Evolutionary conservation across 163 green algal species (phyloP).

Genomic region (Coccomyxa subellipsoidea): DNA sequence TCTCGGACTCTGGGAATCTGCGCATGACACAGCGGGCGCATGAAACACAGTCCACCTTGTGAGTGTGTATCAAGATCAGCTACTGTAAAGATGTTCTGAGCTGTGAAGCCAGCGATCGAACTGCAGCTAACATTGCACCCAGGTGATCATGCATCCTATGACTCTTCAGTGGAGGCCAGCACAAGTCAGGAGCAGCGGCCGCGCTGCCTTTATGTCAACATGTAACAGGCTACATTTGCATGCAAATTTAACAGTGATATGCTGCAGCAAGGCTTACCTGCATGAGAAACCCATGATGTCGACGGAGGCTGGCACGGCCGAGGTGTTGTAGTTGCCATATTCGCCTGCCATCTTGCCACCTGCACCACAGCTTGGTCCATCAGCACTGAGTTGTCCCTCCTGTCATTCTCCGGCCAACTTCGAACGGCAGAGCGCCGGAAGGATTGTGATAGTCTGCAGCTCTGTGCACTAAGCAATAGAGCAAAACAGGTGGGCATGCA

Average conservation of each 20-base stretch:
- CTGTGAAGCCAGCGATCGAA: too few relatives aligned
- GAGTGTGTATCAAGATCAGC: too few relatives aligned
- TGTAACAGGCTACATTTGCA: too few relatives aligned
- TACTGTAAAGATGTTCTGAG: too few relatives aligned
- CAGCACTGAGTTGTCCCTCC: not conserved
- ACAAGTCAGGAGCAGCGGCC: too few relatives aligned
- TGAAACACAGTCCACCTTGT: too few relatives aligned
- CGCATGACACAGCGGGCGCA: not conserved
- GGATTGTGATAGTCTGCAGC: not conserved
- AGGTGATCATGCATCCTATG: too few relatives aligned
- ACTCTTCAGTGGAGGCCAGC: too few relatives aligned
- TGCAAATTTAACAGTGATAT: not conserved
- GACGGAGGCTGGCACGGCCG: not conserved
- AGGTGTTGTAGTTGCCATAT: not conserved
- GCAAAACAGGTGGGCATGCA: too few relatives aligned
- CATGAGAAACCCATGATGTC: conserved; percentile 11
- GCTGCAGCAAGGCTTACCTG: not conserved
- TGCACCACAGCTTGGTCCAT: not conserved
- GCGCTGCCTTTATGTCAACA: too few relatives aligned
- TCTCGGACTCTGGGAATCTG: conserved; percentile 19
- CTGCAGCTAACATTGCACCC: too few relatives aligned
- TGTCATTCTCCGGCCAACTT: not conserved
- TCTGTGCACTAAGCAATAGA: too few relatives aligned
- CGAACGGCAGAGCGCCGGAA: not conserved
- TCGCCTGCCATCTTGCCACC: not conserved